A percentile compares a stretch with the other conserved stretches of the same genome.
Conservation (phyloP, 2,329 filamentous ascomycete species). For the Exophiala alcalophila region DNA sequence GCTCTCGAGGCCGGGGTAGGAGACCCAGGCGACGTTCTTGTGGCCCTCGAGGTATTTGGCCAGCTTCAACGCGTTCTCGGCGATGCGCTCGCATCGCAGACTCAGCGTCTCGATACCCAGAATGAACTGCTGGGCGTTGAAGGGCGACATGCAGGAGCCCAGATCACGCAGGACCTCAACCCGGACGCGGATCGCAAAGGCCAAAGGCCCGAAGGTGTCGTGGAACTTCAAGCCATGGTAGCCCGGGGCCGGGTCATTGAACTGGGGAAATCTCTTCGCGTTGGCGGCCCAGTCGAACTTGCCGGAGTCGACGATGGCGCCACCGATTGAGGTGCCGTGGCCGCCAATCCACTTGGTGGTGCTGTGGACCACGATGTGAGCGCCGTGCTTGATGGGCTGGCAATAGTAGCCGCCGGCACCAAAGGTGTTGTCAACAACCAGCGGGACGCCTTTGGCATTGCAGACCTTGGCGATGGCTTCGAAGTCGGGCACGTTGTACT, state of each 20-base stretch:
- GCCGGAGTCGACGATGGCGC: constrained; percentile 76
- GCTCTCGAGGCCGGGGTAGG: constrained; percentile 81
- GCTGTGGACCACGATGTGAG: constrained; percentile 85
- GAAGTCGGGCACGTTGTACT: constrained; percentile 84
- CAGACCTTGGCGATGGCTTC: constrained; percentile 76
- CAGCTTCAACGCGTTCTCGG: constrained; percentile 74
- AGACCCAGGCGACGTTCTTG: constrained; percentile 85
- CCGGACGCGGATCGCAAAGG: constrained; percentile 79
- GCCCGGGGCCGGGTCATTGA: constrained; percentile 81
- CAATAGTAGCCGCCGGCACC: constrained; percentile 83
- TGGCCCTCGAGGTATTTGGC: constrained; percentile 81
- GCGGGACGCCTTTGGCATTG: constrained; percentile 61
- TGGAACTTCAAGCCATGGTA: constrained; percentile 94
- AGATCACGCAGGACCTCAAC: constrained; percentile 89
- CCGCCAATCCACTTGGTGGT: constrained; percentile 93
- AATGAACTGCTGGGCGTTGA: constrained; percentile 87
- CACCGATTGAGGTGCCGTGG: constrained; percentile 78
- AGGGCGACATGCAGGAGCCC: constrained; percentile 79
- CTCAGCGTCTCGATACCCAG: constrained; percentile 87
- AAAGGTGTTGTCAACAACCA: constrained; percentile 84
- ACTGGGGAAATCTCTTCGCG: constrained; percentile 81
- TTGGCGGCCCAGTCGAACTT: constrained; percentile 87
- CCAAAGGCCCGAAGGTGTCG: constrained; percentile 80
- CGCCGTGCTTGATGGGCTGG: constrained; percentile 78
- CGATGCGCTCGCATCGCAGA: constrained; percentile 81